phyloP scores from a whole-genome alignment of 257 asterid species.

The Forsythia suspensa region DNA sequence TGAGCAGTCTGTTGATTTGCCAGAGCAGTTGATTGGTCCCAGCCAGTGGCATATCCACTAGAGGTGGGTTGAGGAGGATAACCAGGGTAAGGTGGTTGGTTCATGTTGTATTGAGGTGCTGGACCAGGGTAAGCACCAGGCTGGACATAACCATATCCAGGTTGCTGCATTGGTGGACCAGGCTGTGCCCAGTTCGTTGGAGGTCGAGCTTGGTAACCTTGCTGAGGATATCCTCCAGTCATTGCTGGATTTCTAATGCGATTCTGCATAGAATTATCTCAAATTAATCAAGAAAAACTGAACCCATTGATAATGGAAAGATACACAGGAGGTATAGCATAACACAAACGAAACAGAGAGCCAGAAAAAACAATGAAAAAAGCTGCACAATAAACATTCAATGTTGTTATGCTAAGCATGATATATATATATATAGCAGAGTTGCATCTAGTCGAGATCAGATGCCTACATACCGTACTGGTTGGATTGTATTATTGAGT shows the following conservation, averaged over 20 bases:
- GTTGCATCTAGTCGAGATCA: conserved; percentile 46
- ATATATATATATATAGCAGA: conserved; percentile 17
- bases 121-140: conserved; percentile 77
- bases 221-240: conserved; percentile 81
- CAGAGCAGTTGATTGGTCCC: conserved; percentile 74
- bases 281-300: conserved; percentile 43
- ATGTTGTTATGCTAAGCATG: conserved; percentile 11
- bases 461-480: conserved; percentile 79
- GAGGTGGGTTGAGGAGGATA: conserved; percentile 69
- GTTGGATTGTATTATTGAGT: conserved; percentile 52
- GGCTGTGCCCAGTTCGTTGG: conserved; percentile 74
- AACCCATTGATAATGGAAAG: conserved; percentile 9
- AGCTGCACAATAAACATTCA: conserved; percentile 5
- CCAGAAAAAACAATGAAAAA: conserved; percentile 15
- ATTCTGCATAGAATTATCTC: conserved; percentile 65
- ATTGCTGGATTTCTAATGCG: conserved; percentile 70
- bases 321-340: not conserved
- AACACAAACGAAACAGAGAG: conserved; percentile 12
- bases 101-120: conserved; percentile 61
- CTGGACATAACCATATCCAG: conserved; percentile 77
- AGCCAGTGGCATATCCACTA: conserved; percentile 70
- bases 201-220: conserved; percentile 86
- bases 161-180: conserved; percentile 70
- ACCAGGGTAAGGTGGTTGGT: conserved; percentile 62
- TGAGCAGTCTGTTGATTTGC: conserved; percentile 60